Base-by-base conservation (phyloP, 2,329 filamentous ascomycete genomes). In the Cadophora gregata region DNA sequence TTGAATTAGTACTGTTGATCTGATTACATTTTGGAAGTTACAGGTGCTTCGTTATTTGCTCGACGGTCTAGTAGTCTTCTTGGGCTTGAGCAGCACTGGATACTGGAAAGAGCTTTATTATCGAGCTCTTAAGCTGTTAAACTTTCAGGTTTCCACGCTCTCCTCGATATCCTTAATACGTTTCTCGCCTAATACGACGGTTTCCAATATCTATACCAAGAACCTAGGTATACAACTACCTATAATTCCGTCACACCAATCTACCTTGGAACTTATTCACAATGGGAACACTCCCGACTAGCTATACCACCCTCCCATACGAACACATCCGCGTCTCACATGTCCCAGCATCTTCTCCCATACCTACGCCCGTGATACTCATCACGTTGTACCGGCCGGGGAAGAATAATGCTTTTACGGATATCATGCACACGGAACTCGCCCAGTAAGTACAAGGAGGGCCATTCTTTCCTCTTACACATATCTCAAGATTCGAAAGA, bases 391-490 rank as follows among this genome's bases (percentile, higher is more conserved):
- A 90, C 79, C 86, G 90, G 21, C 90, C 90, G 0, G 77, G 80
- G 12, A 86, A 87, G 67, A 83, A 88, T 79, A 92, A 93, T 83
- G 89, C 88, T 67, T 92, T 92, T 78, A 92, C 88, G 3, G 80
- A 83, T 24, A 81, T 78, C 16, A 92, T 92, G 88, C 84, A 85
- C 72, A 74, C 78, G 19, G 88, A 90, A 72, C 81, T 93, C 33
- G 83, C 86, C 66, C 38, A 42, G 33, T 36, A 36, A 36, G 33
- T 36, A 36, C 33, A 8, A 36, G 9, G 14, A 10, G 9, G 14
- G 2, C 33, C 33, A 36, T 36, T 14, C 33, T 36, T 36, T 36
- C 33, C 33, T 36, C 7, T 36, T 9, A 8, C 33, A 36, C 9
- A 36, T 14, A 36, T 36, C 14, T 36, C 33, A 36, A 36, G 33